Evolutionary conservation across 345 rosid genomes (phyloP), one percentile per base, ranked within the genome.

Genomic region (Euclidium syriacum): DNA sequence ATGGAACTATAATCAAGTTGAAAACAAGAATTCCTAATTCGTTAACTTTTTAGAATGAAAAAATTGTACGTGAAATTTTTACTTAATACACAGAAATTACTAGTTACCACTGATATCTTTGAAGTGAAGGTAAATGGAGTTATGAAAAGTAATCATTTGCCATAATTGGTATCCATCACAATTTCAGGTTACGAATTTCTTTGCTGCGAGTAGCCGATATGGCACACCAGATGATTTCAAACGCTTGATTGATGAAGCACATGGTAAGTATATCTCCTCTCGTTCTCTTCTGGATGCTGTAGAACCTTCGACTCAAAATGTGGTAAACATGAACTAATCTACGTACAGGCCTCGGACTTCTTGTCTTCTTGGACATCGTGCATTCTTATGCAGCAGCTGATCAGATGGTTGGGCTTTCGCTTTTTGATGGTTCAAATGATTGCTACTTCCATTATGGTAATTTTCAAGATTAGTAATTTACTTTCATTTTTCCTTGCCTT

Each of bases 181-280:
- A 29, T 67, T 62, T 54, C 84, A 88, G 98, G 95, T 92, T 73
- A 89, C 96, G 42, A 92, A 92, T 55, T 78, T 85, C 59, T 92
- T 52, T 71, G 96, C 98, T 43, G 96, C 77, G 53, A 87, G 96
- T 80, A 89, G 94, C 80, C 80, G 98, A 58, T 92, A 60, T 79
- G 98, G 98, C 64, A 92, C 85, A 16, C 98, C 98, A 35, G 96
- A 92, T 75, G 96, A 92, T 72, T 89, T 92, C 82, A 92, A 92
- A 75, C 79, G 67, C 57, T 83, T 92, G 80, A 83, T 89, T 62
- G 98, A 92, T 67, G 97, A 85, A 78, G 98, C 98, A 39, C 98
- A 92, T 49, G 96, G 98, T 92, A 68, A 64, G 26, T 35, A 73
- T 74, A 53, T 73, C 32, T 51, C 3, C 4, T 2, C 25, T 59